Base-by-base conservation (phyloP, 2,329 filamentous ascomycete species). In the Colletotrichum sp. region DNA sequence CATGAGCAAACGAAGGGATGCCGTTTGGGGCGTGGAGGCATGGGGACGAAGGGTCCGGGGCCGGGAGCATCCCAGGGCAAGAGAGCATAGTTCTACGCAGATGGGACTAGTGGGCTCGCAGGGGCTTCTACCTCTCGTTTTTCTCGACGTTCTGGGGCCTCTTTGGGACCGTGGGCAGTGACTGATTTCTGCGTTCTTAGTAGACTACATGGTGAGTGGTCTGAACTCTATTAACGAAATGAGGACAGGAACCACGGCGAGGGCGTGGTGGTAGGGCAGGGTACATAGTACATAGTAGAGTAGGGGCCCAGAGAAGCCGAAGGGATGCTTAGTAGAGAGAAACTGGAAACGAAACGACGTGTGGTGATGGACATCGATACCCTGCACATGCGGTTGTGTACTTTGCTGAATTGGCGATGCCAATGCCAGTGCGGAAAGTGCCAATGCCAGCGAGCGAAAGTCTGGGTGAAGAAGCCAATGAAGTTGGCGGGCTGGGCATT, bases 281-380 rank as follows among this genome's bases (percentile, higher is more conserved):
- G n/a, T 24, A 24, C 21, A 24, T 24, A 24, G 21, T 24, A 24
- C 21, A 24, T 24, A 24, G 21, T 21, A 48, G 43, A 12, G 43
- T 13, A 48, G 43, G 43, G 43, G n/a, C 43, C n/a, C 43, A 52
- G n/a, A 7, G 43, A 52, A 2, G 43, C 43, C 18, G 43, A 52
- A 52, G 43, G 43, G 43, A 52, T 39, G 30, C 32, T 26, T 34
- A 43, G 24, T 32, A 52, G 61, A 43, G 48, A 66, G 30, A 57
- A 69, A 16, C 13, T 71, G 60, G 60, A 75, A 72, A 75, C 72
- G 68, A 75, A 66, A 67, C 68, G 39, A 14, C 64, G 16, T 28
- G 18, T 60, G 43, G 43, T 57, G 55, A 63, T 72, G 39, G 52
- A 39, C 39, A 61, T 75, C 39, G 68, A 63, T 72, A 72, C 72